Base-by-base conservation (phyloP, 2,329 filamentous ascomycete genomes). In the Teratosphaeria nubilosa region DNA sequence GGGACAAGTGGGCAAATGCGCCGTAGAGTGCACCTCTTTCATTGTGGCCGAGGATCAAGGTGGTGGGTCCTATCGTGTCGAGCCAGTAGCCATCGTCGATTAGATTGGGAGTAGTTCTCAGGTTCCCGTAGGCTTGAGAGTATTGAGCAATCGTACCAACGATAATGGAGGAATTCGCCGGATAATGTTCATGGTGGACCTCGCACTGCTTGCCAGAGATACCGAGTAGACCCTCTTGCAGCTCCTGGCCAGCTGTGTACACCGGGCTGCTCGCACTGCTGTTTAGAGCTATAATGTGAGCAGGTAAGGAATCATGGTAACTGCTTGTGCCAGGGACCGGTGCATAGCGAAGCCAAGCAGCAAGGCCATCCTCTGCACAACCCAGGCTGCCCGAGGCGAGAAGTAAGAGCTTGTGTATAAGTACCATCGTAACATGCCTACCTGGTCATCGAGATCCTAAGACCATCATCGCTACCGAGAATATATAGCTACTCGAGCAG, bases 21-120 rank as follows among this genome's bases (percentile, higher is more conserved):
- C 86, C 86, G 63, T 88, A 88, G 1, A 89, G 76, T 4, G 84
- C 82, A 13, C 84, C 86, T 0, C 85, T 80, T 65, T 87, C 83
- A 63, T 86, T 87, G 60, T 82, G 77, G 0, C 85, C 85, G 1
- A 87, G 66, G 54, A 88, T 87, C 37, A 79, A 73, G 24, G 86
- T 78, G 0, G 70, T 71, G 0, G 72, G 64, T 9, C 73, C 74
- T 5, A 73, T 73, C 5, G 75, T 80, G 62, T 72, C 78, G 31
- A 88, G 75, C 74, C 79, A 85, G 70, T 83, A 88, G 2, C 85
- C 85, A 64, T 86, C 83, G 13, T 78, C 75, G 32, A 75, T 71
- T 14, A 85, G 75, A 5, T 77, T 67, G 0, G 75, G 70, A 20
- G 68, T 57, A 24, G 72, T 68, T 7, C 66, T 59, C 14, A 70